Evolutionary conservation across 495 filamentous ascomycete species (phyloP), one percentile per base, ranked within the genome.

Genomic region (Amorphotheca resinae): DNA sequence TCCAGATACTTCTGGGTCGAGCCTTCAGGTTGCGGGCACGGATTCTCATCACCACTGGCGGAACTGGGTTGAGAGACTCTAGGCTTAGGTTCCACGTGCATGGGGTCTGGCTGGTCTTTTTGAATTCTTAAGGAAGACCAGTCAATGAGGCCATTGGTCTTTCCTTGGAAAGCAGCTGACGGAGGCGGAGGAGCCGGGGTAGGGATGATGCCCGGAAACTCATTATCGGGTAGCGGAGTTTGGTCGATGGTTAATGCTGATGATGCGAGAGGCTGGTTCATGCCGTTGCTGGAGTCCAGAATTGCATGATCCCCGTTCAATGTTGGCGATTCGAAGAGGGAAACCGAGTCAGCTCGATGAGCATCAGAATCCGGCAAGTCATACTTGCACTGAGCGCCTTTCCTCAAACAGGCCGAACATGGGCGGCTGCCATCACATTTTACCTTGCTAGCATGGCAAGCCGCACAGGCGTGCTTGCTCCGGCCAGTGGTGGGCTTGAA

Each of bases 381-480:
- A 44, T 56, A 58, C 3, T 41, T 49, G 41, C 58, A 61, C 2
- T 46, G 45, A 11, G 54, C 41, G 0, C 46, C 48, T 37, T 48
- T 45, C 33, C 51, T 55, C 8, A 32, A 20, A 23, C 58, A 61
- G 11, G 37, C 49, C 8, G 48, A 44, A 42, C 58, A 61, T 31
- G 41, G 45, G 15, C 49, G 25, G 16, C 44, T 43, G 20, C 56
- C 56, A 38, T 56, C 50, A 43, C 58, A 61, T 22, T 54, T 55
- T 1, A 50, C 55, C 41, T 59, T 59, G 26, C 48, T 50, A 4
- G 46, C 40, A 25, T 49, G 58, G 37, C 58, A 61, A 9, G 48
- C 37, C 20, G 53, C 38, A 31, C 58, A 61, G 12, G 58, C 56
- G 11, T 33, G 48, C 37, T 52, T 51, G 17, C 42, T 55, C 34